Base-by-base conservation (phyloP, 495 filamentous ascomycete species). In the Xylaria palmicola region DNA sequence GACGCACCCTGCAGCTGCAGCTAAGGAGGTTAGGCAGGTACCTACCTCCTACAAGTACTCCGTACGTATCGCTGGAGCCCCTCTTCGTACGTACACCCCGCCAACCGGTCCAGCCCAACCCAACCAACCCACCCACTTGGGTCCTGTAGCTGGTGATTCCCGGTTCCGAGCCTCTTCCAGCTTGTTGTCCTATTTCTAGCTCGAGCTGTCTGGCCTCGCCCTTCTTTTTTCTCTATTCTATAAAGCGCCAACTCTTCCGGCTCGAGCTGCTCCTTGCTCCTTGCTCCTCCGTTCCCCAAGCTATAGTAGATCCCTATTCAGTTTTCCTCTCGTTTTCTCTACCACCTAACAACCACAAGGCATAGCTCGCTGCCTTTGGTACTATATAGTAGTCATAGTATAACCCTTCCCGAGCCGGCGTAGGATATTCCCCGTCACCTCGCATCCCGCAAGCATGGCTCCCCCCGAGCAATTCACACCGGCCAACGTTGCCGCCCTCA, bases 401-500 rank as follows among this genome's bases (percentile, higher is more conserved):
- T 32, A 36, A 17, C 22, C 26, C 54, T 36, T 13, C 49, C 41
- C 44, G 4, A 39, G 27, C 24, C 20, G 20, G 12, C 9, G 10
- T 48, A 29, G n/a, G 47, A 43, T 48, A 26, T 32, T 36, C 29
- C 32, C 40, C 17, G 12, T 41, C 15, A 6, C n/a, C 27, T 32
- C n/a, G 7, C 36, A 32, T 22, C 24, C 39, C 17, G 45, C 47
- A 45, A 59, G 27, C 36, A 71, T 71, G 68, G 53, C 79, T 32
- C 66, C 68, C 34, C 80, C 80, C 60, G 79, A 83, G 64, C 85
- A 90, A 68, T 93, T 93, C 54, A 85, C 87, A 6, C 70, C 83
- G 32, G 83, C 88, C 64, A 85, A 96, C 69, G 75, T 95, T 63
- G 79, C 91, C 49, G 76, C 86, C 65, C 85, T 99, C 22, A 84